These are phyloP conservation scores for Fusarium haematococcum DNA, from an alignment of 2,329 filamentous ascomycete genomes.

Conservation along the genomic window DNA sequence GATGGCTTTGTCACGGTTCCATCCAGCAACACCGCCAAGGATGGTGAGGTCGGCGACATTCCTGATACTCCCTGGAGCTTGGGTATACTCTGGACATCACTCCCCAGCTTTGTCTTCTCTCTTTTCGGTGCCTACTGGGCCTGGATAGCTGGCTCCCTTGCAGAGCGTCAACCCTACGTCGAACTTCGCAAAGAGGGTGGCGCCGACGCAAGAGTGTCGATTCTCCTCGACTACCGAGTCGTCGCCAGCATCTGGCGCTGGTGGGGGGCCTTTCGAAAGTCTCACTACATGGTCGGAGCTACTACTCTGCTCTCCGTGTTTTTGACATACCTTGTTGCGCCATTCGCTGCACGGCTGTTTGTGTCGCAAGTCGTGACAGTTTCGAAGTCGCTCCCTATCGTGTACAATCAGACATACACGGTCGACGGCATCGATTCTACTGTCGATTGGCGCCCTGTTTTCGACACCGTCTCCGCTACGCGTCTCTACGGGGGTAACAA, in stretches of 20 bases:
- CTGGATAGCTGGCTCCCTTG: slow-evolving; percentile 23
- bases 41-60: not conserved
- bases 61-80: slow-evolving; percentile 13
- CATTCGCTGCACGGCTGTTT: slow-evolving; percentile 29
- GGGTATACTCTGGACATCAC: slow-evolving; percentile 20
- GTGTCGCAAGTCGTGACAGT: slow-evolving; percentile 10
- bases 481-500: slow-evolving; percentile 8
- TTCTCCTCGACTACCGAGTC: slow-evolving; percentile 24
- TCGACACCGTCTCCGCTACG: slow-evolving; percentile 18
- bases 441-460: slow-evolving; percentile 27
- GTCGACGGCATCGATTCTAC: slow-evolving; percentile 5
- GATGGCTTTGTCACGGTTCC: slow-evolving; percentile 21
- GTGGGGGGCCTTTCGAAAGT: slow-evolving; percentile 25
- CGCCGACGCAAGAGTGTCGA: slow-evolving; percentile 6
- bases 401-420: slow-evolving; percentile 9
- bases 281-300: slow-evolving; percentile 15
- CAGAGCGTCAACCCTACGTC: slow-evolving; percentile 30
- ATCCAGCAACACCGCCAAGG: not conserved
- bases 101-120: slow-evolving; percentile 20
- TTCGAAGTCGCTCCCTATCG: not conserved
- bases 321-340: slow-evolving; percentile 13
- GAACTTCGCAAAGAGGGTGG: slow-evolving; percentile 22
- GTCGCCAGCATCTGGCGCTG: slow-evolving; percentile 16
- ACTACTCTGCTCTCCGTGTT: slow-evolving; percentile 24
- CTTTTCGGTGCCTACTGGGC: slow-evolving; percentile 27